phyloP scores from a whole-genome alignment of 2,329 filamentous ascomycete species.

The Lecanosticta acicola region DNA sequence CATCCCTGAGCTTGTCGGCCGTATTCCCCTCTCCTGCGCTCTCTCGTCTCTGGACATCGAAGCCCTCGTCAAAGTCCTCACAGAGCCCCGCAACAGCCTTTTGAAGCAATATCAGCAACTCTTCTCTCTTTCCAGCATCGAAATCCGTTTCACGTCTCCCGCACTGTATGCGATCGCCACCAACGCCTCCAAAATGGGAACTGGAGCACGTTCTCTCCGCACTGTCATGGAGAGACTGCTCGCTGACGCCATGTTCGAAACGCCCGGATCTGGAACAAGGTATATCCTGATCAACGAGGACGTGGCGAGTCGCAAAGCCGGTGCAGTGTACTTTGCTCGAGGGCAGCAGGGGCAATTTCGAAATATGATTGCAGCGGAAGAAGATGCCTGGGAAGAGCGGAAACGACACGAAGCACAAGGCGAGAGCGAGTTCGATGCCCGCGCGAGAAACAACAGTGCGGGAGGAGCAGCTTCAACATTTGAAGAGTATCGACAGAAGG shows the following conservation, averaged over 20 bases:
- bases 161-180: conserved; percentile 77
- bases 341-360: conserved; percentile 38
- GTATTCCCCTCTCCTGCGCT: conserved; percentile 83
- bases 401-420: conserved; percentile 26
- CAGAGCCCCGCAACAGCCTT: conserved; percentile 83
- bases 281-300: conserved; percentile 44
- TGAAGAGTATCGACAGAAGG: conserved; percentile 44
- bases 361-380: conserved; percentile 38
- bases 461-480: conserved; percentile 35
- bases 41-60: conserved; percentile 66
- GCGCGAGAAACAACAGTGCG: conserved; percentile 27
- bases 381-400: conserved; percentile 43
- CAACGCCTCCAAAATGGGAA: conserved; percentile 62
- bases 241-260: conserved; percentile 44
- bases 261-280: conserved; percentile 41
- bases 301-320: conserved; percentile 39
- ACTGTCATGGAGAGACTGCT: conserved; percentile 46
- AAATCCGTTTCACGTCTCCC: conserved; percentile 74
- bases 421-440: conserved; percentile 24
- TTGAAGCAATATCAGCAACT: conserved; percentile 83
- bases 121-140: conserved; percentile 71
- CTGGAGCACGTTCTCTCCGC: conserved; percentile 54
- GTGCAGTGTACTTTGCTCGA: conserved; percentile 41
- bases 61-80: conserved; percentile 77
- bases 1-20: conserved; percentile 93